Evolutionary conservation across 2,329 filamentous ascomycete species (phyloP).

Genomic region (Rutstroemia sp.): DNA sequence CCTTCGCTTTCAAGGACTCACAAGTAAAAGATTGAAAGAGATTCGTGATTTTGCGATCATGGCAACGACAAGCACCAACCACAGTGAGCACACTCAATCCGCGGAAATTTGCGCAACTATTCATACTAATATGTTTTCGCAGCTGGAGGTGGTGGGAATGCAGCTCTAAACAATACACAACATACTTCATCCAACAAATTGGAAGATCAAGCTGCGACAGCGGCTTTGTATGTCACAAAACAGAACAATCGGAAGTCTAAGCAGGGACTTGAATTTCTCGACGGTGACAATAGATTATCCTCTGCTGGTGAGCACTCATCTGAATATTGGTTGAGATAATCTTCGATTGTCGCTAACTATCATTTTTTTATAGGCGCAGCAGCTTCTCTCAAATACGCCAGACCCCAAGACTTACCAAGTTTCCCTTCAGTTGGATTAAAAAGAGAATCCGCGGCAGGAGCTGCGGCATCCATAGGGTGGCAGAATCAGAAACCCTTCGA

Average conservation of each 20-base stretch:
- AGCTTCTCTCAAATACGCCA: slow-evolving; percentile 61
- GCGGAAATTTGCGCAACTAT: background rate
- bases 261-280: slow-evolving; percentile 31
- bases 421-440: slow-evolving; percentile 61
- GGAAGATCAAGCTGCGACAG: slow-evolving; percentile 46
- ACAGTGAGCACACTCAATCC: background rate
- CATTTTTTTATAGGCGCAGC: slow-evolving; percentile 42
- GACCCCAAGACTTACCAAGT: slow-evolving; percentile 65
- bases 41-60: background rate
- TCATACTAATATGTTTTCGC: background rate
- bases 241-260: slow-evolving; percentile 13
- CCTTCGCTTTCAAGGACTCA: background rate
- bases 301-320: slow-evolving; percentile 41
- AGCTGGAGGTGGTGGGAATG: background rate
- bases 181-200: slow-evolving; percentile 24
- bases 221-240: slow-evolving; percentile 49
- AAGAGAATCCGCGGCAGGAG: slow-evolving; percentile 54
- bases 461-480: slow-evolving; percentile 69
- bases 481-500: slow-evolving; percentile 58
- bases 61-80: background rate
- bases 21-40: background rate
- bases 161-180: background rate
- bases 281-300: slow-evolving; percentile 47
- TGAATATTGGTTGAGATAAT: background rate
- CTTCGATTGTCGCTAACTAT: slow-evolving; percentile 1